Evolutionary conservation across 1,284 basidiomycete species (phyloP), one percentile per base, ranked within the genome.

Genomic region (Melampsora medusae): DNA sequence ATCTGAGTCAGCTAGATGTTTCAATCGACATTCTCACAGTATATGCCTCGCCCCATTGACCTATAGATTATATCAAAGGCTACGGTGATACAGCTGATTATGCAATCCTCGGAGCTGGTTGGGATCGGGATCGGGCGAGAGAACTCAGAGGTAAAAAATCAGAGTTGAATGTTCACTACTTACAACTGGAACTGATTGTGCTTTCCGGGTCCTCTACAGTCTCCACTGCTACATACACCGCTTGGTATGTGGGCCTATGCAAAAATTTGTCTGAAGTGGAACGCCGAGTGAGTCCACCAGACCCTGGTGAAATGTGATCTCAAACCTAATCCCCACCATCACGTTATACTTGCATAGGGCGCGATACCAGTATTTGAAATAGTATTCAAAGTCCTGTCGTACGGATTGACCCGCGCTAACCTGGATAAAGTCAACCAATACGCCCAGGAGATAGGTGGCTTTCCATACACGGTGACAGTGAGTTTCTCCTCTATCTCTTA

Each of bases 81-180:
- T 86, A 90, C 61, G 92, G 92, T n/a, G 93, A 96, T 82, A 87
- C 87, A 14, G 81, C 93, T 16, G 92, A 94, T 81, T 85, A 94
- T 67, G 88, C 89, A 0, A 81, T 93, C 25, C 81, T 94, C 31
- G 93, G 88, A 0, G 91, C 89, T 16, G 85, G 87, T 0, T 93
- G 91, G 91, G 90, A 92, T 77, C 89, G 89, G 79, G 87, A 90
- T 49, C 86, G 93, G 10, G 93, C 87, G 3, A 84, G 91, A 64
- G 89, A 90, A 73, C 84, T 95, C 2, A 83, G 89, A 81, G 91
- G 92, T 92, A 70, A 56, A 85, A 9, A 2, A n/a, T 46, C 16
- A 35, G 53, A 53, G 19, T 42, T 62, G 50, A 62, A 28, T 28
- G 35, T 71, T 56, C 53, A 59, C 17, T 59, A 22, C 66, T 19